Percentiles rank a stretch among this genome's conserved stretches.
Evolutionary conservation across 768 basidiomycete genomes (phyloP).

Genomic region (Amanita muscaria): DNA sequence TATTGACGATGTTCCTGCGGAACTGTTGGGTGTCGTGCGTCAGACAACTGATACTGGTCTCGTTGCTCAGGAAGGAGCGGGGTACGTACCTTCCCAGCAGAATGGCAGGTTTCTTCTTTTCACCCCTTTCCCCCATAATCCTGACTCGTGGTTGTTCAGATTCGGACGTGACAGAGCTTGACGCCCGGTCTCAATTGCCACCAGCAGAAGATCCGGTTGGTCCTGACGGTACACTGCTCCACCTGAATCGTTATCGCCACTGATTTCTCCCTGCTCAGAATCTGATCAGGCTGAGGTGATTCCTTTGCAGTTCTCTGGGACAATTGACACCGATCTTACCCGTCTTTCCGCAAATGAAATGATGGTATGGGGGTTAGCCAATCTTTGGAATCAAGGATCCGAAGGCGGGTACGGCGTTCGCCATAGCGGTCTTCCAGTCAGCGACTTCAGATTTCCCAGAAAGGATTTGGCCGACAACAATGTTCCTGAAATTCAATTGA

Average conservation of each 20-base stretch:
- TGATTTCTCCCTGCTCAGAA: slow-evolving; percentile 5
- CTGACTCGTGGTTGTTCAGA: too few relatives aligned
- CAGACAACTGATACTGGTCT: slow-evolving; percentile 13
- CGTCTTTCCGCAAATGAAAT: slow-evolving; percentile 14
- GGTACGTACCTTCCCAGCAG: slow-evolving; percentile 17
- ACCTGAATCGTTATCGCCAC: too few relatives aligned
- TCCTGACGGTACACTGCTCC: too few relatives aligned
- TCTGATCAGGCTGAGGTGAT: slow-evolving; percentile 27
- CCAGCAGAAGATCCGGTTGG: too few relatives aligned
- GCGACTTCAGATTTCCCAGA: slow-evolving; percentile 10
- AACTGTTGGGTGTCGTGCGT: slow-evolving; percentile 14
- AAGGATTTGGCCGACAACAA: background rate
- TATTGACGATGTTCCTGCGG: slow-evolving; percentile 25
- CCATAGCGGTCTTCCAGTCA: slow-evolving; percentile 12
- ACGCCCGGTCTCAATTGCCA: too few relatives aligned
- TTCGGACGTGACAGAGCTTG: too few relatives aligned
- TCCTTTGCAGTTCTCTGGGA: slow-evolving; percentile 18
- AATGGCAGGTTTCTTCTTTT: too few relatives aligned
- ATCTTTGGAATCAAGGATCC: slow-evolving; percentile 14
- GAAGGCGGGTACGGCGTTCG: slow-evolving; percentile 20
- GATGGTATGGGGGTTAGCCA: slow-evolving; percentile 18
- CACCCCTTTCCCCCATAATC: too few relatives aligned
- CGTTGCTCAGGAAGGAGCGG: slow-evolving; percentile 14
- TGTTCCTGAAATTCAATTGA: too few relatives aligned
- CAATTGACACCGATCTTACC: slow-evolving; percentile 20